Base-by-base conservation (phyloP, 2,329 filamentous ascomycete species). In the Metarhizium sp. region DNA sequence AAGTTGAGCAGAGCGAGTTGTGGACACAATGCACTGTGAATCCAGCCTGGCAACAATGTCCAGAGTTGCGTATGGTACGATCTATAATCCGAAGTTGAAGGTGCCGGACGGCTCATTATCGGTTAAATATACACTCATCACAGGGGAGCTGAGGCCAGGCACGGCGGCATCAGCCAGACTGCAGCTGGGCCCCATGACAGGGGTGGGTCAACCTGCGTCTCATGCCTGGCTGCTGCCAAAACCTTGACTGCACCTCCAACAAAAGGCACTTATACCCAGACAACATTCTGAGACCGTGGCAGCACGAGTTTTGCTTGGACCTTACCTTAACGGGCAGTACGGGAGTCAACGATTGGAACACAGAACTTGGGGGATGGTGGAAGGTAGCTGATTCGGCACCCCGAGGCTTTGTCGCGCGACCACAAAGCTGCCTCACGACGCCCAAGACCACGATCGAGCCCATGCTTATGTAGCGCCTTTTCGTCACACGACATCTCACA, bases 161-260 rank as follows among this genome's bases (percentile, higher is more conserved):
- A 25, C 43, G 10, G 18, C n/a, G n/a, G 40, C 40, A 42, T 42
- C 43, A 11, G 18, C n/a, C 43, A 20, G 10, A n/a, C 18, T 20
- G 25, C 1, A 50, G 38, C 45, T 53, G 45, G 45, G 20, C 54
- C 52, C 50, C 29, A 13, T 45, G 20, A 20, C 54, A 53, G 50
- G 50, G 46, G 56, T 55, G 50, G 56, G 29, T 32, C 34, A 53
- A 53, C 42, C 20, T 53, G 47, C 56, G 56, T 55, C 53, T 57
- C 40, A 38, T 10, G 14, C 50, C 42, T 45, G 42, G 36, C 13
- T 40, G 34, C 29, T n/a, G 46, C 53, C 53, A 57, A 57, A 57
- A 51, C 40, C 56, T 47, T 49, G 49, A 54, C 29, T 50, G 20
- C 47, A 53, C 36, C 20, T 20, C 29, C 50, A 40, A 29, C 20